Conservation (phyloP, 2,329 filamentous ascomycete species). For the Botryosphaeria agaves region DNA sequence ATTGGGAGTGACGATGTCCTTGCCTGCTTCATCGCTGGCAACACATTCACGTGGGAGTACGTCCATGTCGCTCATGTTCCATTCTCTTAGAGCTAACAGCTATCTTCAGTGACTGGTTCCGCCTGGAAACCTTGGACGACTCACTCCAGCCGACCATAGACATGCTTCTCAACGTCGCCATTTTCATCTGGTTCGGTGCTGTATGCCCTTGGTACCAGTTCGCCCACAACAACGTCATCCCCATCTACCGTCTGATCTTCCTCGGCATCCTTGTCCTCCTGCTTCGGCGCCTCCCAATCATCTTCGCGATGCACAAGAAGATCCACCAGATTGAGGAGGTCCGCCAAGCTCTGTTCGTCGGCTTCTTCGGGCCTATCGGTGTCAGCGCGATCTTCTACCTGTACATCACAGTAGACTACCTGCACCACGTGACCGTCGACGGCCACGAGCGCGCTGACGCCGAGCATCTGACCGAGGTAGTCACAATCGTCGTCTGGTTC, state of each 20-base stretch:
- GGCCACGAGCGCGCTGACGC: slow-evolving; percentile 49
- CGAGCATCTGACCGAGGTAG: slow-evolving; percentile 42
- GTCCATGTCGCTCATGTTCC: slow-evolving; percentile 7
- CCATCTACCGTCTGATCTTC: slow-evolving; percentile 53
- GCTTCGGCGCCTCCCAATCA: slow-evolving; percentile 58
- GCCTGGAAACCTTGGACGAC: slow-evolving; percentile 74
- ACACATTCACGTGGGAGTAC: slow-evolving; percentile 74
- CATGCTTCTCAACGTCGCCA: slow-evolving; percentile 75
- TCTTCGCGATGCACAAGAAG: slow-evolving; percentile 53
- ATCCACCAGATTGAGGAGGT: slow-evolving; percentile 65
- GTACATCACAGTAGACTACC: slow-evolving; percentile 62
- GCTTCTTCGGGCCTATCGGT: slow-evolving; percentile 86
- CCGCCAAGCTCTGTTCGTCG: slow-evolving; percentile 67
- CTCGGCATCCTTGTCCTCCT: slow-evolving; percentile 63
- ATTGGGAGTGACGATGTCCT: slow-evolving; percentile 80
- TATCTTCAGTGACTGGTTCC: slow-evolving; percentile 57
- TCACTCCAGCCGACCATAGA: slow-evolving; percentile 88
- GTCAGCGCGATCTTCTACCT: slow-evolving; percentile 85
- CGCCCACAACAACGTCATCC: slow-evolving; percentile 46
- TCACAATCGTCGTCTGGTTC: slow-evolving; percentile 71
- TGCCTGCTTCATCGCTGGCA: slow-evolving; percentile 84
- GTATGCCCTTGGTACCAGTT: slow-evolving; percentile 69
- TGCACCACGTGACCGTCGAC: slow-evolving; percentile 39
- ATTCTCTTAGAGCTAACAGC: not conserved
- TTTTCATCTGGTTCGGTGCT: slow-evolving; percentile 86